phyloP scores from a whole-genome alignment of 179 eudicot species.

The Beta macrorhiza region DNA sequence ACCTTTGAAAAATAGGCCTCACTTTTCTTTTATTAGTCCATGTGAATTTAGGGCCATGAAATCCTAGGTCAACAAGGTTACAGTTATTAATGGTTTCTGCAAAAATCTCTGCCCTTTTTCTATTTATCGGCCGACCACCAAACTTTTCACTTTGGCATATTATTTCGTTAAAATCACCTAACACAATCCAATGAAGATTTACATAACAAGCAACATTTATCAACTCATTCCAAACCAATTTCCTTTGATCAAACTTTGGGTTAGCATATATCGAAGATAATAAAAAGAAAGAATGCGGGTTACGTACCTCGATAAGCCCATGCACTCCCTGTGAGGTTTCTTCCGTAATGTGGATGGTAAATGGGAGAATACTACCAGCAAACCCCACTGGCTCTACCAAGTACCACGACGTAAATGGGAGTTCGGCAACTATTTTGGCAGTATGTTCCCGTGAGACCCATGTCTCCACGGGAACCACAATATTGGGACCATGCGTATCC shows the following conservation, averaged over 20 bases:
- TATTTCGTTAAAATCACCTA: slow-evolving; percentile 9
- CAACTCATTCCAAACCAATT: neutral
- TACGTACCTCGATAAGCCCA: neutral
- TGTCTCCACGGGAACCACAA: no score
- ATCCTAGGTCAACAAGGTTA: neutral
- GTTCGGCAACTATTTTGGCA: no score
- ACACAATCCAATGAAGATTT: neutral
- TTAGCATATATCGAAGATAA: neutral
- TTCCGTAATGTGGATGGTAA: no score
- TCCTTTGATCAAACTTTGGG: neutral
- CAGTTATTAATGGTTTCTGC: neutral
- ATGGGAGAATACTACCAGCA: no score
- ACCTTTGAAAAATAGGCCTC: neutral
- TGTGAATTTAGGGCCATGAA: neutral
- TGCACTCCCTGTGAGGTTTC: neutral
- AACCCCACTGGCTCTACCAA: no score
- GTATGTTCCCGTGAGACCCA: no score
- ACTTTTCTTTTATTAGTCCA: neutral
- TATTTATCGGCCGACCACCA: neutral
- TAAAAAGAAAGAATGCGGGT: no score
- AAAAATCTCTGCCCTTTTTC: neutral
- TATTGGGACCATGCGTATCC: no score
- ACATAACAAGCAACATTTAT: neutral
- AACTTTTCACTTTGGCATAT: neutral
- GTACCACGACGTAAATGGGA: no score